Base-by-base conservation (phyloP, 2,329 filamentous ascomycete genomes). In the Aspergillus ustus region DNA sequence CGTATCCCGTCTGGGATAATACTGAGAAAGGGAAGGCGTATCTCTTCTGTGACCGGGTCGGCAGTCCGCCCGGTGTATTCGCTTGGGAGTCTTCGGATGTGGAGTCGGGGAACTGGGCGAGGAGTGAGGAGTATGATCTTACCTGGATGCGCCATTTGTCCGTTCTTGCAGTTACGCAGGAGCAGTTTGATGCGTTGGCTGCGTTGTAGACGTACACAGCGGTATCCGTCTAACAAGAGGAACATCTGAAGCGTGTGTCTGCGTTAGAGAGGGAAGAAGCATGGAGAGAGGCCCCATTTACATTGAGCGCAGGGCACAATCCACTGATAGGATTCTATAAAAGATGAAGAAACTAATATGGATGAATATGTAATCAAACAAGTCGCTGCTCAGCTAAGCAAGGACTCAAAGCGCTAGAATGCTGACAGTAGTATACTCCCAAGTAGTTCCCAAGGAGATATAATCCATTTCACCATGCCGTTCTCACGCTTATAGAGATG, bases 131-230 rank as follows among this genome's bases (percentile, higher is more conserved):
- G 7, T 50, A 52, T 52, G 57, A 64, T 52, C 25, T 66, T 57
- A 59, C 53, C 0, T 62, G 52, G 8, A 60, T 64, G 62, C 48
- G 64, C 15, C 64, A 66, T 40, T 40, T 59, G 22, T 66, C 64
- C 1, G 60, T 66, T 6, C 31, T 64, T 6, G 5, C 59, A 0
- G 60, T 66, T 4, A 64, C 59, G 1, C 57, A 62, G 45, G 46
- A 60, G 29, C 63, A 66, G 56, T 66, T 64, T 44, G 57, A 64
- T 48, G 59, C 63, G 8, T 31, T 66, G 65, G 65, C 46, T 31
- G 51, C 60, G 72, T 70, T 71, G 80, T 72, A 77, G 83, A 71
- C 7, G 34, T n/a, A 19, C 46, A 15, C 15, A 40, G 34, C 15
- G 25, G 25, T 5, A 25, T 25, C 25, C 25, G 4, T 25, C 6